These are phyloP conservation scores for Chloris gayana DNA, from an alignment of 176 grass and related monocot species.

Conservation along the genomic window DNA sequence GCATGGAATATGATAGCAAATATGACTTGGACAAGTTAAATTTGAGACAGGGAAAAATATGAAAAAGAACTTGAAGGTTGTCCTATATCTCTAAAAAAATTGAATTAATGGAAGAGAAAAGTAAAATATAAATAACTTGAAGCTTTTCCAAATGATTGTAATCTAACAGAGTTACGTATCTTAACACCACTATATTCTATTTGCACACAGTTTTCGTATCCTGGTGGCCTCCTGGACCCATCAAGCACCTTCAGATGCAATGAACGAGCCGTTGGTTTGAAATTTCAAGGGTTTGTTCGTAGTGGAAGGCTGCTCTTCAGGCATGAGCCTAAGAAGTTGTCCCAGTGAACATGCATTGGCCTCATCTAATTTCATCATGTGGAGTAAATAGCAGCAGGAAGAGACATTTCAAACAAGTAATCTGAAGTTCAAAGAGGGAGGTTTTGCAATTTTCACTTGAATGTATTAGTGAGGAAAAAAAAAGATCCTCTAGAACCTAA, in stretches of 20 bases:
- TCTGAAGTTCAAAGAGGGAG: too few relatives aligned
- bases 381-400: neutral
- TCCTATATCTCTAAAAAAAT: neutral
- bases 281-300: neutral
- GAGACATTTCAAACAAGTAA: too few relatives aligned
- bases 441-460: too few relatives aligned
- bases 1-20: conserved; percentile 10
- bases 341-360: neutral
- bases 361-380: neutral
- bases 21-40: neutral
- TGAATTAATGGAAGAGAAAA: conserved; percentile 1
- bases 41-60: neutral
- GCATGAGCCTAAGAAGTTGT: neutral
- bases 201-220: neutral
- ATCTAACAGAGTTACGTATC: neutral
- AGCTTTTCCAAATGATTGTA: neutral
- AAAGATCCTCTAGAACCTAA: too few relatives aligned
- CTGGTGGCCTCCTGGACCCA: neutral
- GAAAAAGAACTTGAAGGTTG: neutral
- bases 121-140: neutral
- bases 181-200: neutral
- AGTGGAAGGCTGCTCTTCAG: neutral
- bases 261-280: neutral
- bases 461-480: too few relatives aligned
- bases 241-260: neutral